A percentile compares a stretch with the other conserved stretches of the same genome.
These are phyloP conservation scores for Mycena alexandri DNA, from an alignment of 768 basidiomycete genomes.

Conservation along the genomic window DNA sequence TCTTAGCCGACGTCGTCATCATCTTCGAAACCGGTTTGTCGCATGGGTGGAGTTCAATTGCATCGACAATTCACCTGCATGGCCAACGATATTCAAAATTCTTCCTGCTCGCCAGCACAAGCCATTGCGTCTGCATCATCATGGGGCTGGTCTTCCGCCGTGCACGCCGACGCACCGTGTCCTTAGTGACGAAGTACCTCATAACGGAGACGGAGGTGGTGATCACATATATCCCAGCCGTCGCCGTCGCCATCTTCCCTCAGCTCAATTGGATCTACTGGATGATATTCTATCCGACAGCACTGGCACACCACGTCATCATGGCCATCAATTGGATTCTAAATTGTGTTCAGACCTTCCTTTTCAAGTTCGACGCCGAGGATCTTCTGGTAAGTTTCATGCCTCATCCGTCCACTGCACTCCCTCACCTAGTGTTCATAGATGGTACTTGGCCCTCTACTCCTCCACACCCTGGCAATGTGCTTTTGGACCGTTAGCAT, in stretches of 20 bases:
- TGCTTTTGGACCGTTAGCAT: neutral
- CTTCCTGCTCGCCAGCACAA: neutral
- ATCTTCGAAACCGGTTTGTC: neutral
- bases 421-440: neutral
- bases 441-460: neutral
- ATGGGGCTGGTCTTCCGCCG: neutral
- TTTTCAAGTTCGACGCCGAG: too few relatives aligned
- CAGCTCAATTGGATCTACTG: too few relatives aligned
- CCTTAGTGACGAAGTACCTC: neutral
- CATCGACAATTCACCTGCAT: neutral
- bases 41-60: neutral
- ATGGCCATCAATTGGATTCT: too few relatives aligned
- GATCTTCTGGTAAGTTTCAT: too few relatives aligned
- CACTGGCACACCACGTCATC: too few relatives aligned
- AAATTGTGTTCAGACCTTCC: too few relatives aligned
- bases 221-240: too few relatives aligned
- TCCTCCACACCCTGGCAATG: neutral
- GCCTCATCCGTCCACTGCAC: too few relatives aligned
- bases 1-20: too few relatives aligned
- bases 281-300: too few relatives aligned
- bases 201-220: neutral
- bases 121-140: neutral
- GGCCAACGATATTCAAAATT: neutral
- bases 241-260: neutral
- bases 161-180: neutral